A percentile compares a stretch with the other conserved stretches of the same genome.
Conservation (phyloP, 169 alveolate genomes). For the Toxoplasma gondii region DNA sequence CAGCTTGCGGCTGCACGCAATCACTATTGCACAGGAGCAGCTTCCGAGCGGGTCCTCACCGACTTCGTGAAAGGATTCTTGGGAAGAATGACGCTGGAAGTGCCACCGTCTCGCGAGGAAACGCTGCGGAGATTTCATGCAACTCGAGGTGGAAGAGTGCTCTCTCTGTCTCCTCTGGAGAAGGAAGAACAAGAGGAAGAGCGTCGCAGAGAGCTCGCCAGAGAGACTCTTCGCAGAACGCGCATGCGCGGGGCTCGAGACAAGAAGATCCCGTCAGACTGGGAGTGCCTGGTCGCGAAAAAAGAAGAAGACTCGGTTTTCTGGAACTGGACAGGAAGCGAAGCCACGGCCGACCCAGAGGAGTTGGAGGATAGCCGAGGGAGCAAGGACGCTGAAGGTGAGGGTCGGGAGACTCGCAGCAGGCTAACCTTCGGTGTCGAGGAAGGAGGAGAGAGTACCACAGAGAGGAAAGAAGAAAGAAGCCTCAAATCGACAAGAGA, state of each 20-base stretch:
- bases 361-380: neutral
- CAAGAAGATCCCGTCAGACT: neutral
- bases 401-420: too few relatives aligned
- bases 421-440: too few relatives aligned
- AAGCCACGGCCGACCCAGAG: neutral
- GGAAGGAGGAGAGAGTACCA: neutral
- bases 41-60: constrained; percentile 80
- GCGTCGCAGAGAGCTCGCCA: neutral
- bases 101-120: constrained; percentile 72
- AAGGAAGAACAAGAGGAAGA: neutral
- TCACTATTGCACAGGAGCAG: constrained; percentile 75
- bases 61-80: constrained; percentile 81
- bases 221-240: neutral
- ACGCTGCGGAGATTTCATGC: neutral
- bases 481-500: neutral
- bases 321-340: neutral
- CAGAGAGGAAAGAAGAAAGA: neutral
- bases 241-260: constrained; percentile 5
- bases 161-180: neutral
- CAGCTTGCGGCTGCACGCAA: constrained; percentile 73
- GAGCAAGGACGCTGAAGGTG: too few relatives aligned
- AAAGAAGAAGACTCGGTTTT: neutral
- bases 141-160: neutral
- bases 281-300: neutral
- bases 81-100: constrained; percentile 80